Conservation (phyloP, 2,329 filamentous ascomycete species). For the Pseudofabraea citricarpa region DNA sequence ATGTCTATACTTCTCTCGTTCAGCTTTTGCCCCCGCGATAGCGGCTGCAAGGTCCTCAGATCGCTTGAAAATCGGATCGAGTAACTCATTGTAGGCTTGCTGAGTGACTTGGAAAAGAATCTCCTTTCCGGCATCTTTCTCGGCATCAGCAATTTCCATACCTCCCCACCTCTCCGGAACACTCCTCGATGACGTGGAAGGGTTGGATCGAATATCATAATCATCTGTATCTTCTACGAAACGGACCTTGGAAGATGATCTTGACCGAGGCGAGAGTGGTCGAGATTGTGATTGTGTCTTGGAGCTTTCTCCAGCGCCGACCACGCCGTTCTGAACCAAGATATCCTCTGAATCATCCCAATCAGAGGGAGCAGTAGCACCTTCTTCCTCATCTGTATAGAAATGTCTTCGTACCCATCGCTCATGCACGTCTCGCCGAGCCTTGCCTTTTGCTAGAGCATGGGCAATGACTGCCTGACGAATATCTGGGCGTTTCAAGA, state of each 20-base stretch:
- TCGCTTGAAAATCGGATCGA: conserved; percentile 79
- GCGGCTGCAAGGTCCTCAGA: conserved; percentile 73
- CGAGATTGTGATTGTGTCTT: conserved; percentile 34
- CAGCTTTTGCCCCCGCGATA: conserved; percentile 56
- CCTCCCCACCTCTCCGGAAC: conserved; percentile 72
- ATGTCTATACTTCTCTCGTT: conserved; percentile 52
- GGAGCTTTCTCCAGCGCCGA: conserved; percentile 34
- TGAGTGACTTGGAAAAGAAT: conserved; percentile 89
- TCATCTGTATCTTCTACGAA: conserved; percentile 70
- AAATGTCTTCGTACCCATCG: conserved; percentile 75
- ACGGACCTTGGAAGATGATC: conserved; percentile 74
- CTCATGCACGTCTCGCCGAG: conserved; percentile 47
- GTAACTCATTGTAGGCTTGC: conserved; percentile 86
- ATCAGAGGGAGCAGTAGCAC: conserved; percentile 56
- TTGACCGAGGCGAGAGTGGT: conserved; percentile 45
- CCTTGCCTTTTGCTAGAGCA: conserved; percentile 17
- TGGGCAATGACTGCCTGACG: conserved; percentile 21
- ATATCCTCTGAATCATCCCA: conserved; percentile 60
- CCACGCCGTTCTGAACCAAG: conserved; percentile 13
- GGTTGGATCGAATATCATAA: conserved; percentile 65
- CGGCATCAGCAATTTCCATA: conserved; percentile 73
- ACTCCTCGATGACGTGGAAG: conserved; percentile 67
- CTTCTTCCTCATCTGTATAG: conserved; percentile 83
- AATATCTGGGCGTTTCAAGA: conserved; percentile 10
- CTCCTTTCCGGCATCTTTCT: conserved; percentile 68